Evolutionary conservation across 352 stramenopile species (phyloP), one percentile per base, ranked within the genome.

Genomic region (Pythium utonaiense): DNA sequence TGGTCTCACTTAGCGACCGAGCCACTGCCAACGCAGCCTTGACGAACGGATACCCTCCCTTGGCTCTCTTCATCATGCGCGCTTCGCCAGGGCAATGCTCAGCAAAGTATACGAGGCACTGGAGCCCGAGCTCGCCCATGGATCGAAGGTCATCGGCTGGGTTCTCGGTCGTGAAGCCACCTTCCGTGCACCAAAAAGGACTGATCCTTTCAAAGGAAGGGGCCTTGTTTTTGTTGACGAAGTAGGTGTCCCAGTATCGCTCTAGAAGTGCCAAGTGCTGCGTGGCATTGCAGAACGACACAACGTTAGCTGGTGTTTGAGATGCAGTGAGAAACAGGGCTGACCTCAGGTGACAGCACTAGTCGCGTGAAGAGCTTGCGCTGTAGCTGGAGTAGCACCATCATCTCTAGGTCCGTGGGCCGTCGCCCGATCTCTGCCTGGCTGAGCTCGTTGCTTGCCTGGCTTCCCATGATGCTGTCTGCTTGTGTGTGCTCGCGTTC

Each of bases 31-130:
- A 69, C 6, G 72, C 76, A 0, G 75, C 69, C 62, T 88, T 86
- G 41, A 69, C 77, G 53, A 91, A 91, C 22, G 77, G 80, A 31
- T 91, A 88, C 1, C 80, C 78, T 10, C 74, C 69, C 3, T 77
- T 71, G 9, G 65, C 63, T 9, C 78, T 76, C 59, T 75, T 80
- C 75, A 91, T 86, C 76, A 91, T 86, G 36, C 62, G 67, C 27
- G 73, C 61, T 70, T 91, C 80, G 17, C 69, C 79, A 9, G 69
- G 69, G 34, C 82, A 82, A 22, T 64, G 78, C 53, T 88, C 78
- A 1, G 78, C 66, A 50, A 91, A 91, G 66, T 76, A 88, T n/a
- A 91, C 70, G 22, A 90, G 67, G 19, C 74, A 86, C 53, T 73
- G 73, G 22, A 90, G 71, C 7, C 80, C 78, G 3, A 90, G 49